phyloP scores from a whole-genome alignment of 2,329 filamentous ascomycete species.

The Fusarium sarcochroum region DNA sequence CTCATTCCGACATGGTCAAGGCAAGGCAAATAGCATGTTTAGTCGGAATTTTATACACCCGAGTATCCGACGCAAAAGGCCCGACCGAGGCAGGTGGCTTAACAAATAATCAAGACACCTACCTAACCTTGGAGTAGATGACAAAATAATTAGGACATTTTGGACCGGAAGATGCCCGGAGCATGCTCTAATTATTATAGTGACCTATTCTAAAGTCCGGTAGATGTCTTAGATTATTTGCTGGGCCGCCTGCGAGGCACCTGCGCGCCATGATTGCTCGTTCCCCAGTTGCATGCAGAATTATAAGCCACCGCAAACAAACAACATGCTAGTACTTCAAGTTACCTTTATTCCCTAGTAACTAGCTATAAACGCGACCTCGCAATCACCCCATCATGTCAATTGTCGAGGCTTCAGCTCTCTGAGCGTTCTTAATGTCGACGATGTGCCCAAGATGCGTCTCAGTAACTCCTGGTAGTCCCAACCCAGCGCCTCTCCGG shows the following conservation, averaged over 20 bases:
- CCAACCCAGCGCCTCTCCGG: slow-evolving; percentile 33
- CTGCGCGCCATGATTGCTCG: too few species aligned
- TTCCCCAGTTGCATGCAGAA: slow-evolving; percentile 8
- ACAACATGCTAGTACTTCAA: background rate
- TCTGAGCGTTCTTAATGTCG: slow-evolving; percentile 23
- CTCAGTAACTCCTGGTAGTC: slow-evolving; percentile 26
- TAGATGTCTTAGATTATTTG: too few species aligned
- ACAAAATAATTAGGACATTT: too few species aligned
- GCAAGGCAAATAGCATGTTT: slow-evolving; percentile 34
- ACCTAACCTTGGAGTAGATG: too few species aligned
- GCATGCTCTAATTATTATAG: too few species aligned
- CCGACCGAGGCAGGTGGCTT: slow-evolving; percentile 32
- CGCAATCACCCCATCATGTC: background rate
- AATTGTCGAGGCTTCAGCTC: background rate
- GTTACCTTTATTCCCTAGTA: too few species aligned
- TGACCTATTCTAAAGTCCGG: too few species aligned
- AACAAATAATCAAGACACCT: too few species aligned
- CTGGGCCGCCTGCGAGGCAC: too few species aligned
- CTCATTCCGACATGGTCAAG: slow-evolving; percentile 34
- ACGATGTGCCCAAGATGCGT: slow-evolving; percentile 28
- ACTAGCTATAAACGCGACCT: too few species aligned
- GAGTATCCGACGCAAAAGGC: slow-evolving; percentile 37
- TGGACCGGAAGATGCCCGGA: too few species aligned
- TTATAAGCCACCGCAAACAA: slow-evolving; percentile 23
- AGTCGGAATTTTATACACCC: slow-evolving; percentile 42